Conservation (phyloP, 2,329 filamentous ascomycete species). For the Lecanicillium sp. region DNA sequence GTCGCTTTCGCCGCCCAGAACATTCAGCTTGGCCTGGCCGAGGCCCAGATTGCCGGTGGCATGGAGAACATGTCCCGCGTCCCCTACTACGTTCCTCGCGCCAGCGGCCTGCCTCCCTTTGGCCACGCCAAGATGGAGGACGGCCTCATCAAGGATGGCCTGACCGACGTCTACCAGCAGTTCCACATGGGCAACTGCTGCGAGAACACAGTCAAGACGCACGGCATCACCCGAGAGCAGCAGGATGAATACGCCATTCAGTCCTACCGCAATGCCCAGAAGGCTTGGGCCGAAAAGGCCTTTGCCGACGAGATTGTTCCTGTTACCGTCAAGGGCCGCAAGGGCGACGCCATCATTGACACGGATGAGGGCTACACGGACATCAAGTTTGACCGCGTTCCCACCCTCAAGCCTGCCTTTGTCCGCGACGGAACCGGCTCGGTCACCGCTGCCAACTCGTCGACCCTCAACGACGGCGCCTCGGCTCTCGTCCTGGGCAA, state of each 20-base stretch:
- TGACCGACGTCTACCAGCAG: constrained; percentile 94
- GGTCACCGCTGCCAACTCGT: constrained; percentile 91
- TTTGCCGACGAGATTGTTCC: constrained; percentile 89
- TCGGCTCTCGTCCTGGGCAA: constrained; percentile 81
- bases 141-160: constrained; percentile 85
- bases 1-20: constrained; percentile 87
- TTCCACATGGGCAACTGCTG: constrained; percentile 98
- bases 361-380: constrained; percentile 87
- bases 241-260: constrained; percentile 88
- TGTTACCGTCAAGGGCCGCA: constrained; percentile 76
- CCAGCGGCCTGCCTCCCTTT: constrained; percentile 76
- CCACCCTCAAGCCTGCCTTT: constrained; percentile 85
- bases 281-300: constrained; percentile 73
- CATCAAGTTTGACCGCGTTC: constrained; percentile 78
- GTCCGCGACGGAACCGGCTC: constrained; percentile 77
- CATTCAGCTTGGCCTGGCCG: constrained; percentile 83
- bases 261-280: constrained; percentile 83
- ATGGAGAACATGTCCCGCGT: constrained; percentile 98
- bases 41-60: constrained; percentile 85
- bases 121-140: constrained; percentile 85
- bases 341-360: constrained; percentile 71
- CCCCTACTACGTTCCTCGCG: constrained; percentile 80
- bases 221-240: constrained; percentile 69
- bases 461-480: constrained; percentile 89
- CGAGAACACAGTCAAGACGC: constrained; percentile 87